These are phyloP conservation scores for Ricinus communis DNA, from an alignment of 345 rosid species.

Conservation along the genomic window DNA sequence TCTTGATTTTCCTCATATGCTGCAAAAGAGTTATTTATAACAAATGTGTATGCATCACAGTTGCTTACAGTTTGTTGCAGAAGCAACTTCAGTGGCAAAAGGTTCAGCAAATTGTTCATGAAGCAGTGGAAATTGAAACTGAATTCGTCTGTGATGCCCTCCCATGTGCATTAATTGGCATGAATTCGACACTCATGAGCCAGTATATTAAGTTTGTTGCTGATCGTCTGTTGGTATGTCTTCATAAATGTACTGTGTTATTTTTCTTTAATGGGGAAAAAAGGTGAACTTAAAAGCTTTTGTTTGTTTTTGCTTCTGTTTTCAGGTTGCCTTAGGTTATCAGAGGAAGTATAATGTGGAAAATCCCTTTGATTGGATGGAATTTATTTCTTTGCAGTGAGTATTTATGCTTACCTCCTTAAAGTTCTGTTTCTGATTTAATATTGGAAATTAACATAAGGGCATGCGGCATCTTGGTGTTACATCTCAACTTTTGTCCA, in stretches of 20 bases:
- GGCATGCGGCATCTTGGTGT: background rate
- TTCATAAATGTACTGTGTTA: background rate
- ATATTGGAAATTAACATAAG: background rate
- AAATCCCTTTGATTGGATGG: conserved; percentile 99
- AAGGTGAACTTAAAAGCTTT: background rate
- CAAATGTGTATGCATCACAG: background rate
- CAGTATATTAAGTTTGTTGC: conserved; percentile 90
- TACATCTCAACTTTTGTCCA: background rate
- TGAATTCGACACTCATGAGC: conserved; percentile 86
- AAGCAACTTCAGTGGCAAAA: conserved; percentile 59
- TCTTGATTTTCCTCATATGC: background rate
- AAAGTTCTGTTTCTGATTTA: background rate
- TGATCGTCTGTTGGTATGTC: conserved; percentile 77
- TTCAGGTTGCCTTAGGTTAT: conserved; percentile 69
- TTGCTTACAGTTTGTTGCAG: conserved; percentile 54
- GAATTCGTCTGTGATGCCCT: conserved; percentile 90
- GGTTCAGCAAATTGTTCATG: conserved; percentile 62
- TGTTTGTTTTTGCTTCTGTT: conserved; percentile 2
- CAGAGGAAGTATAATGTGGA: conserved; percentile 60
- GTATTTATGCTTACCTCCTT: conserved; percentile 26
- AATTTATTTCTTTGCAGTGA: conserved; percentile 88
- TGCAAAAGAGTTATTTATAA: background rate
- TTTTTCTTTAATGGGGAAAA: background rate
- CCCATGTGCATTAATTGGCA: conserved; percentile 86
- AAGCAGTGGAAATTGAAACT: conserved; percentile 86